phyloP scores from a whole-genome alignment of 106 monocot species.

The Narthecium ossifragum region DNA sequence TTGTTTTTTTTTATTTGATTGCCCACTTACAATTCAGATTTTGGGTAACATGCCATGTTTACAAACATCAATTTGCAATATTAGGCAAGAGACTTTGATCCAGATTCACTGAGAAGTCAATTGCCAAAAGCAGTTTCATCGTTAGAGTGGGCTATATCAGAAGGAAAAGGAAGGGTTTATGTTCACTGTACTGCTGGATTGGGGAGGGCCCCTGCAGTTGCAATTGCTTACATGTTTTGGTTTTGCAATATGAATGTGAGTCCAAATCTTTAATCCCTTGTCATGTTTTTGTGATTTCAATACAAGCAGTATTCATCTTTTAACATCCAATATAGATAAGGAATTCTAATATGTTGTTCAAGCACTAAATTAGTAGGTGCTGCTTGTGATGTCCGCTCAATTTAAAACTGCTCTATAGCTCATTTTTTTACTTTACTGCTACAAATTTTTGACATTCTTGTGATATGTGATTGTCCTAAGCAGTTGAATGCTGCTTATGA shows the following conservation, averaged over 20 bases:
- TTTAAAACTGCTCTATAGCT: too few species aligned
- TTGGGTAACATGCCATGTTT: not conserved
- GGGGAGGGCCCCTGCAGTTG: constrained; percentile 91
- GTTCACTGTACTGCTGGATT: constrained; percentile 88
- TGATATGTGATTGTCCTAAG: not conserved
- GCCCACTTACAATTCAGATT: not conserved
- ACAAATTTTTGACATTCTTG: not conserved
- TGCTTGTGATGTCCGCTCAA: not conserved
- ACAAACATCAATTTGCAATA: not conserved
- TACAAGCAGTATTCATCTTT: too few species aligned
- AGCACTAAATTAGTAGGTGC: not conserved
- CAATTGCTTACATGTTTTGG: constrained; percentile 88
- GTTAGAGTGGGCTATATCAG: constrained; percentile 82
- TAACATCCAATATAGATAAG: too few species aligned
- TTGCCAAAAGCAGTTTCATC: constrained; percentile 83
- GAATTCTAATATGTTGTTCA: not conserved
- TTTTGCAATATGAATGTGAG: constrained; percentile 81
- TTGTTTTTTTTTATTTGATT: too few species aligned
- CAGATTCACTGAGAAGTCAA: constrained; percentile 70
- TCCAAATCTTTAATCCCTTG: not conserved
- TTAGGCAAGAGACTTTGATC: constrained; percentile 87
- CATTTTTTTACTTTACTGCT: too few species aligned
- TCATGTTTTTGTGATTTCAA: too few species aligned
- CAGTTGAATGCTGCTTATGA: constrained; percentile 60
- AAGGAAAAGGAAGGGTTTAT: constrained; percentile 77